These are phyloP conservation scores for Saturnispora bothae DNA, from an alignment of 805 yeast genomes.

Conservation along the genomic window DNA sequence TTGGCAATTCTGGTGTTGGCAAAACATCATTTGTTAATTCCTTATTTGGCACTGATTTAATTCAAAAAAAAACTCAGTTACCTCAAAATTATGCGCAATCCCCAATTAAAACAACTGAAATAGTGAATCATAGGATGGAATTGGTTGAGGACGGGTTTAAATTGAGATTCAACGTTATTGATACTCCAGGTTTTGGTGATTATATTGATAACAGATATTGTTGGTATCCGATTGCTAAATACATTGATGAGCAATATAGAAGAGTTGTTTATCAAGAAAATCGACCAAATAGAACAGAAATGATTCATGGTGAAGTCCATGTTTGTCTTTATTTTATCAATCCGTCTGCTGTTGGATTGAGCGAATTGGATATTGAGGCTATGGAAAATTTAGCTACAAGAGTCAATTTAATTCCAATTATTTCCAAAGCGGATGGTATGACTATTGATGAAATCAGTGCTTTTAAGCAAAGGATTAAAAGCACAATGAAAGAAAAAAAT, in stretches of 20 bases:
- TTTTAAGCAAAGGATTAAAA: conserved; percentile 45
- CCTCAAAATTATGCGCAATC: conserved; percentile 12
- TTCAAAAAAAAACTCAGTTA: conserved; percentile 20
- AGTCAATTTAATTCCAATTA: conserved; percentile 73
- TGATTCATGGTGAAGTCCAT: conserved; percentile 64
- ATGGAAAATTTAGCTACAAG: conserved; percentile 62
- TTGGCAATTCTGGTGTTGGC: conserved; percentile 81
- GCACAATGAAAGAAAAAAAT: conserved; percentile 39
- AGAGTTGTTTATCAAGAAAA: conserved; percentile 62
- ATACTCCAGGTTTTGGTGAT: conserved; percentile 74
- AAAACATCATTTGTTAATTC: conserved; percentile 76
- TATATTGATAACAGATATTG: conserved; percentile 51
- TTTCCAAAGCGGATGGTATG: conserved; percentile 71
- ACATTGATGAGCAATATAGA: conserved; percentile 72
- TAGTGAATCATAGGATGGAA: conserved; percentile 33
- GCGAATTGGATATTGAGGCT: conserved; percentile 59
- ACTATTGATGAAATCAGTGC: conserved; percentile 43
- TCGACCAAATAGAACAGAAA: conserved; percentile 50
- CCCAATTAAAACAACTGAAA: conserved; percentile 24
- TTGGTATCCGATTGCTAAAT: conserved; percentile 61
- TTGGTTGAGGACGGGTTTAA: conserved; percentile 51
- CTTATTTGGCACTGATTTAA: conserved; percentile 45
- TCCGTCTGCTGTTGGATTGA: conserved; percentile 53
- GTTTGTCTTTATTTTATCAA: conserved; percentile 75
- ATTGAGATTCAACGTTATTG: conserved; percentile 51